Evolutionary conservation across 345 rosid species (phyloP), one percentile per base, ranked within the genome.

Genomic region (rapeseed (Brassica napus)): DNA sequence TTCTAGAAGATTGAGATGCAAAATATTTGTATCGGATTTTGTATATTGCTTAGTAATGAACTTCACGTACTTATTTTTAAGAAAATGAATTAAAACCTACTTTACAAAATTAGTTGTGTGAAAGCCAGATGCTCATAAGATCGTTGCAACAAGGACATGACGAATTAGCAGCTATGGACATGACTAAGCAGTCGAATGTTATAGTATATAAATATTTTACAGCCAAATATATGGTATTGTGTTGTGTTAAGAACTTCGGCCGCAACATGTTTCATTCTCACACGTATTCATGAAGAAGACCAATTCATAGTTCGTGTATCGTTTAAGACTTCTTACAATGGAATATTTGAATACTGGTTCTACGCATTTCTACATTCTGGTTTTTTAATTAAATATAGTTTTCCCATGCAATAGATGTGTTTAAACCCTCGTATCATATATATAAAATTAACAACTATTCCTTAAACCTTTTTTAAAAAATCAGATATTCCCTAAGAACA

Each of bases 281-380:
- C 68, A 78, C 77, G 63, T 42, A 78, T 24, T 59, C 37, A 44
- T 44, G 54, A 65, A 18, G 32, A 58, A 67, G 73, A 79, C 77
- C 73, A 47, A 14, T 47, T 47, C 55, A 59, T 47, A 5, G 55
- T 31, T 34, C 35, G 37, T 78, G 52, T 18, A 42, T 72, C 59
- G 11, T 79, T 67, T 79, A 79, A 2, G 1, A 24, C 21, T 42
- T 72, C 12, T 71, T 58, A 42, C 31, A 58, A 73, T 73, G 77
- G 69, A 73, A 78, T 78, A 72, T 65, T 31, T 66, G 73, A 65
- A 37, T 37, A 37, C 42, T 37, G 42, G 42, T 37, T 37, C 42
- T 8, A 37, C 42, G 42, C 42, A 37, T 37, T 37, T 37, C 42
- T 6, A 37, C 42, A 37, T 37, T 37, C 42, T 37, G 42, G 0